Percentiles rank a stretch among this genome's conserved stretches.
Conservation (phyloP, 306 rosid species). For the Echinosophora koreensis region DNA sequence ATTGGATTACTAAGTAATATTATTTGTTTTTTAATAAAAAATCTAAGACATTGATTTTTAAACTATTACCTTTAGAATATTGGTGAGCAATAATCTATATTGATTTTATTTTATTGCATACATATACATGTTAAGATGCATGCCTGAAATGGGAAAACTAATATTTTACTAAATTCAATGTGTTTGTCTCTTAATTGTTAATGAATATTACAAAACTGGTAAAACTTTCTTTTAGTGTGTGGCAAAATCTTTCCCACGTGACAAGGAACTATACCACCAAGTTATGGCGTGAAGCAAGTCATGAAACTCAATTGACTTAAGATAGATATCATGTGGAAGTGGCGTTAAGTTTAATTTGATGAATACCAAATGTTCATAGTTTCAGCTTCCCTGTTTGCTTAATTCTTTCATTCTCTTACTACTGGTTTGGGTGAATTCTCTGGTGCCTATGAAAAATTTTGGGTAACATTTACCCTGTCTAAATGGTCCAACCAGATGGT, state of each 20-base stretch:
- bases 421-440: too few species aligned
- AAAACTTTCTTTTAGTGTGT: slow-evolving; percentile 34
- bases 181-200: not conserved
- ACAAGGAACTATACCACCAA: slow-evolving; percentile 30
- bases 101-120: slow-evolving; percentile 28
- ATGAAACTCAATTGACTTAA: slow-evolving; percentile 21
- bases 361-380: too few species aligned
- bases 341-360: slow-evolving; percentile 1
- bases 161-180: slow-evolving; percentile 50
- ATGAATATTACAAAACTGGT: not conserved
- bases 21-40: too few species aligned
- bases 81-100: too few species aligned
- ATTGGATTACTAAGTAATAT: too few species aligned
- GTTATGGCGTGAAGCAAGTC: slow-evolving; percentile 36
- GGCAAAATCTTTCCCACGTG: slow-evolving; percentile 44
- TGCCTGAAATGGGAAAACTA: slow-evolving; percentile 48
- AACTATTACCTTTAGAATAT: too few species aligned
- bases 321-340: slow-evolving; percentile 6
- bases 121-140: slow-evolving; percentile 13
- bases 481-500: too few species aligned
- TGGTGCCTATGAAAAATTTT: too few species aligned
- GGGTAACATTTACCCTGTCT: too few species aligned
- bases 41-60: too few species aligned
- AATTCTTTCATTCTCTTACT: too few species aligned
- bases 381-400: too few species aligned